A percentile compares a stretch with the other conserved stretches of the same genome.
Conservation (phyloP, 352 stramenopile species). For the Globisporangium rhizosaccharum region DNA sequence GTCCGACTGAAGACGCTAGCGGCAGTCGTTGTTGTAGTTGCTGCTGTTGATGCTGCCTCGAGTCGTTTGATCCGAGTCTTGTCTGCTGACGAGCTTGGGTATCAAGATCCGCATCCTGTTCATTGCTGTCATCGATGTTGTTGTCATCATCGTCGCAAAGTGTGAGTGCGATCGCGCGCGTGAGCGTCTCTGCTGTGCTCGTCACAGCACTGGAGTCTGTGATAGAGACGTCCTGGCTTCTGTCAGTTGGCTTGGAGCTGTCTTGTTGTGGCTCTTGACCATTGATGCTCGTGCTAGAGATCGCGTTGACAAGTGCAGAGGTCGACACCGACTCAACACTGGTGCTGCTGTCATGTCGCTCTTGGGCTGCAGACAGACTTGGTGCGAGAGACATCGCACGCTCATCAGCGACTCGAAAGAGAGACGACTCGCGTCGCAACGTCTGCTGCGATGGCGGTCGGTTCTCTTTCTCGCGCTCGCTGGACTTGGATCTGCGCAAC, state of each 20-base stretch:
- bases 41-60: not conserved
- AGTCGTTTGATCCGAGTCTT: not conserved
- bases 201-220: not conserved
- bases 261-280: no score
- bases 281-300: no score
- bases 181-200: not conserved
- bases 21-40: not conserved
- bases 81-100: no score
- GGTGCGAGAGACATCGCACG: no score
- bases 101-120: not conserved
- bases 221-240: no score
- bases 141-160: not conserved
- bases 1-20: conserved; percentile 38
- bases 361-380: no score
- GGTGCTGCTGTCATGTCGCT: no score
- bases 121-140: not conserved
- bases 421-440: no score
- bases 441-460: conserved; percentile 1
- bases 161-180: not conserved
- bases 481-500: not conserved
- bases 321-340: no score
- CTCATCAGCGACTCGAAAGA: no score
- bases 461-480: conserved; percentile 6
- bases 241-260: no score
- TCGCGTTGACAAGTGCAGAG: no score